Percentiles rank a stretch among this genome's conserved stretches.
phyloP scores from a whole-genome alignment of 257 asterid species.

The Plantago ovata region DNA sequence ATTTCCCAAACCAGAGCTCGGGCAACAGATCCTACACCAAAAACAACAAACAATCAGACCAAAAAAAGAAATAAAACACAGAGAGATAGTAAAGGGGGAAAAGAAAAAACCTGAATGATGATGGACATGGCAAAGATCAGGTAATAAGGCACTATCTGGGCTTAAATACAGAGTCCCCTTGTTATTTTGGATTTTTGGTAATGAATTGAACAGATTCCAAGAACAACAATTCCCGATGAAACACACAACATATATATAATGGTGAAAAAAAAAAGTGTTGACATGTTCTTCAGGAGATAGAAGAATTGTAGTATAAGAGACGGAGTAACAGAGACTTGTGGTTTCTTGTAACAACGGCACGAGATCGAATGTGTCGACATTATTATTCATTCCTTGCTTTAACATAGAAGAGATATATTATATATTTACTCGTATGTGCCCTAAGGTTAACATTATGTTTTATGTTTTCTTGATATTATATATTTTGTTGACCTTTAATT shows the following conservation, averaged over 20 bases:
- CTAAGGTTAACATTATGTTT: no score
- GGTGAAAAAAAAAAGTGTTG: not conserved
- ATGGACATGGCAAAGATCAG: constrained; percentile 46
- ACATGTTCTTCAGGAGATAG: not conserved
- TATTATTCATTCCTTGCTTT: not conserved
- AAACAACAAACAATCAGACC: constrained; percentile 7
- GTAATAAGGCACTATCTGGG: constrained; percentile 1
- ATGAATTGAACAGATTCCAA: no score
- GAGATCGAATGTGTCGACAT: not conserved
- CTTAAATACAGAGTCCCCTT: constrained; percentile 4
- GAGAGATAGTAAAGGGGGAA: constrained; percentile 8
- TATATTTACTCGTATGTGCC: no score
- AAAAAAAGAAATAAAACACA: constrained; percentile 14
- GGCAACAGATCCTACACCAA: constrained; percentile 65
- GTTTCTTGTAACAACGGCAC: not conserved
- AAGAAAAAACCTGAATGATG: constrained; percentile 45
- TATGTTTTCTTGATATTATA: no score
- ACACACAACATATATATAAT: no score
- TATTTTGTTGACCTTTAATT: no score
- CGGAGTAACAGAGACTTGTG: no score
- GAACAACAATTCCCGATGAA: no score
- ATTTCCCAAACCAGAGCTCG: constrained; percentile 34
- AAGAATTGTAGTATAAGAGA: not conserved
- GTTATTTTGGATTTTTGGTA: constrained; percentile 11
- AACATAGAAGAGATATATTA: no score